Evolutionary conservation across 202 grass and related monocot genomes (phyloP), one percentile per base, ranked within the genome.

Genomic region (Musa balbisiana): DNA sequence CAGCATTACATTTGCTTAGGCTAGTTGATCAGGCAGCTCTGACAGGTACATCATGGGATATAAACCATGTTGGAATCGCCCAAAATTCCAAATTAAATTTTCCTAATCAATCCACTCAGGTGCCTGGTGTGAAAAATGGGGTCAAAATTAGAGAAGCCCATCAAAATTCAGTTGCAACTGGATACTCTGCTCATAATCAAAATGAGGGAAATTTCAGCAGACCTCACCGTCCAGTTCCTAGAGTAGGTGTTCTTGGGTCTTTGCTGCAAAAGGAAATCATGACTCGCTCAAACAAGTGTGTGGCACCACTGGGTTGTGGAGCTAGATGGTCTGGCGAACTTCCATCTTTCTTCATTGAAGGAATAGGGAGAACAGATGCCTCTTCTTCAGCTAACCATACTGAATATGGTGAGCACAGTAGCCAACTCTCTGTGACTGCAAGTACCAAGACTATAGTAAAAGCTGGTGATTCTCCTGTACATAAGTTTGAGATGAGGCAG

Each of bases 191-290:
- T 6, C 49, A 64, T 76, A 77, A 80, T 53, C 43, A 86, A 1
- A 73, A 55, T 73, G 54, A 78, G 27, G 73, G 83, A 88, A 85
- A 82, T 80, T 29, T 83, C 3, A 72, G 69, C 27, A 84, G 24
- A 83, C 89, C 86, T 24, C 76, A 92, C 21, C 76, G 85, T 10
- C 95, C 89, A 27, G 74, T 82, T 82, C 85, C 91, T 76, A 85
- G 85, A 85, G 67, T 99, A 43, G 91, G 95, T 66, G 85, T 87
- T 25, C 69, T 87, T 25, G 76, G 89, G 71, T 82, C 87, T 24
- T 87, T 86, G 51, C 59, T 95, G 64, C 91, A 90, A 66, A 72
- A 90, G 69, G 95, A 95, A 83, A 99, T 95, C 69, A 76, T 89
- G 70, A 91, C 64, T 50, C 90, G 67, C 64, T 83, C 83, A 10